These are phyloP conservation scores for Tulasnella sp. DNA, from an alignment of 768 basidiomycete species.

Conservation along the genomic window DNA sequence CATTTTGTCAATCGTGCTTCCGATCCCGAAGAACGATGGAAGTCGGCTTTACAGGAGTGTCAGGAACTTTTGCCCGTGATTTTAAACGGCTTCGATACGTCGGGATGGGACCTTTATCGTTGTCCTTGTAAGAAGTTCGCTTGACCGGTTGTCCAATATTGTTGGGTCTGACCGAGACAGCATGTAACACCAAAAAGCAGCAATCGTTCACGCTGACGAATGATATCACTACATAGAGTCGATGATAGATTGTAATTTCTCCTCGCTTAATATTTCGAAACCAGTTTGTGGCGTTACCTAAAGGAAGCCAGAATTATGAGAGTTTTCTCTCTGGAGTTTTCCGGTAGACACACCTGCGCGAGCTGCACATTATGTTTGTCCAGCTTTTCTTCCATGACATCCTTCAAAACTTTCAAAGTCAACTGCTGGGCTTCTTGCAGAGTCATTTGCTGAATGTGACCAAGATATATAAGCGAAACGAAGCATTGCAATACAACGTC, in stretches of 20 bases:
- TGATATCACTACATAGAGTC: conserved; percentile 44
- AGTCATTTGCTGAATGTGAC: conserved; percentile 72
- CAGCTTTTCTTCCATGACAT: conserved; percentile 99
- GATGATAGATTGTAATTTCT: conserved; percentile 71
- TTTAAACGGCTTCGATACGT: too few relatives aligned
- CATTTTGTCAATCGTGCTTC: not conserved
- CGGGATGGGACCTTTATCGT: too few relatives aligned
- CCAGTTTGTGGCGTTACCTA: conserved; percentile 76
- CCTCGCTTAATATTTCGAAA: conserved; percentile 85
- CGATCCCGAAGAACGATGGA: not conserved
- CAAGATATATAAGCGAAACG: not conserved
- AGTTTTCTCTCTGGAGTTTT: not conserved
- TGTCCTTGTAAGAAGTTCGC: too few relatives aligned
- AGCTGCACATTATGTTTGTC: conserved; percentile 98
- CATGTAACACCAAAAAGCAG: not conserved
- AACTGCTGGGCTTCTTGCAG: conserved; percentile 80
- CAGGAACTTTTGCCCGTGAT: not conserved
- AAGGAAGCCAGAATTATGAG: not conserved
- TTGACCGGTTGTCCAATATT: too few relatives aligned
- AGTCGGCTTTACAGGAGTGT: not conserved
- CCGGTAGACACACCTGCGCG: conserved; percentile 57
- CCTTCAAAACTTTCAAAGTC: conserved; percentile 84
- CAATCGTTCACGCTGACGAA: not conserved
- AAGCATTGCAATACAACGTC: not conserved
- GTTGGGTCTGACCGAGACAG: too few relatives aligned